Percentiles rank a stretch among this genome's conserved stretches.
phyloP scores from a whole-genome alignment of 1,284 basidiomycete genomes.

The Ustilago xerochloae region DNA sequence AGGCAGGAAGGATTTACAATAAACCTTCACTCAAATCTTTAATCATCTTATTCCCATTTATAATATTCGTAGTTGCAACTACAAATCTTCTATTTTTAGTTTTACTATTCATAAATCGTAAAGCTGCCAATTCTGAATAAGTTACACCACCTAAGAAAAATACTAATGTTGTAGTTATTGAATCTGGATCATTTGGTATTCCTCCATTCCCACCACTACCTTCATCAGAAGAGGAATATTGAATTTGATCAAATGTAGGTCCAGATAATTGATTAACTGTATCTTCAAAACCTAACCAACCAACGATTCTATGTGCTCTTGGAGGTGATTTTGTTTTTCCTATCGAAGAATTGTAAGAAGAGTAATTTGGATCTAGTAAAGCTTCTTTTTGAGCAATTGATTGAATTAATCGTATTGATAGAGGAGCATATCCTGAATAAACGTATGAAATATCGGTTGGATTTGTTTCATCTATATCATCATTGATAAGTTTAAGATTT shows the following conservation, averaged over 20 bases:
- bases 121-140: conserved; percentile 92
- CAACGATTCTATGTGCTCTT: conserved; percentile 83
- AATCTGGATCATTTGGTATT: conserved; percentile 47
- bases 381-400: conserved; percentile 89
- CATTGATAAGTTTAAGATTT: conserved; percentile 88
- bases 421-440: conserved; percentile 96
- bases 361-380: conserved; percentile 71
- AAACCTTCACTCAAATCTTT: conserved; percentile 14
- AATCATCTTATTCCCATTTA: conserved; percentile 54
- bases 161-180: conserved; percentile 83
- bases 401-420: conserved; percentile 90
- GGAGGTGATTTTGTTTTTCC: not conserved
- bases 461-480: conserved; percentile 77
- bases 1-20: not conserved
- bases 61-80: conserved; percentile 58
- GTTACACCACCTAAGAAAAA: conserved; percentile 99
- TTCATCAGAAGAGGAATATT: conserved; percentile 61
- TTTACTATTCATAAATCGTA: conserved; percentile 83
- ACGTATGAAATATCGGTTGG: conserved; percentile 95
- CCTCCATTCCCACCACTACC: not conserved
- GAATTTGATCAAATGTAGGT: conserved; percentile 82
- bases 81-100: conserved; percentile 59
- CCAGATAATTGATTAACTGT: conserved; percentile 83
- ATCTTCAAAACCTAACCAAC: conserved; percentile 98
- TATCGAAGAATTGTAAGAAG: conserved; percentile 10